Evolutionary conservation across 176 grass and related monocot genomes (phyloP).

Genomic region (Hordeum marinum): DNA sequence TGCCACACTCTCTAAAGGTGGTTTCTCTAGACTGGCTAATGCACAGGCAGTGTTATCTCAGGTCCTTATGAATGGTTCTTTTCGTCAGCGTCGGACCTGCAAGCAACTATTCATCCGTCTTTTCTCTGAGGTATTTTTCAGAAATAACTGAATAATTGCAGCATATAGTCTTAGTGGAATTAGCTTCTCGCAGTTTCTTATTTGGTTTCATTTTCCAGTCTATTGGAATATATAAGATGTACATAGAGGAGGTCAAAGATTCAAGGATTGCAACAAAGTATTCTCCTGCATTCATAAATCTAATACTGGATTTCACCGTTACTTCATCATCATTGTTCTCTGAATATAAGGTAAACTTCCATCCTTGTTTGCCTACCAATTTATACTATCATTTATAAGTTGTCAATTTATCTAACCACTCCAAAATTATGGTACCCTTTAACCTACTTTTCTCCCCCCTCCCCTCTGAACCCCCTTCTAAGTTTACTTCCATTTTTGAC

Average conservation of each 20-base stretch:
- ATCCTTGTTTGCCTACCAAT: not conserved
- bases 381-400: slow-evolving; percentile 6
- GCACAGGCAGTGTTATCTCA: slow-evolving; percentile 74
- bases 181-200: slow-evolving; percentile 16
- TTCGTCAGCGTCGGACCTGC: slow-evolving; percentile 45
- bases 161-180: slow-evolving; percentile 8
- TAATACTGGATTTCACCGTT: slow-evolving; percentile 75
- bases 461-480: not conserved
- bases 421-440: not conserved
- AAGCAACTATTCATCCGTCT: slow-evolving; percentile 48
- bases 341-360: slow-evolving; percentile 71
- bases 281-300: slow-evolving; percentile 61
- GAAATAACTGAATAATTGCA: slow-evolving; percentile 20
- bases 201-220: slow-evolving; percentile 48
- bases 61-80: slow-evolving; percentile 66
- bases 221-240: slow-evolving; percentile 68
- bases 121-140: slow-evolving; percentile 71
- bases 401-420: not conserved
- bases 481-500: slow-evolving; percentile 9
- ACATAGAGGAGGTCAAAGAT: slow-evolving; percentile 81
- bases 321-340: slow-evolving; percentile 44
- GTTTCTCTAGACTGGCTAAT: slow-evolving; percentile 70
- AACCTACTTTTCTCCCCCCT: slow-evolving; percentile 13
- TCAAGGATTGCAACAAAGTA: slow-evolving; percentile 63
- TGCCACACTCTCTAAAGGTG: slow-evolving; percentile 74